Percentiles rank a stretch among this genome's conserved stretches.
phyloP scores from a whole-genome alignment of 75 land plant genomes.

The Adiantum capillusveneris region DNA sequence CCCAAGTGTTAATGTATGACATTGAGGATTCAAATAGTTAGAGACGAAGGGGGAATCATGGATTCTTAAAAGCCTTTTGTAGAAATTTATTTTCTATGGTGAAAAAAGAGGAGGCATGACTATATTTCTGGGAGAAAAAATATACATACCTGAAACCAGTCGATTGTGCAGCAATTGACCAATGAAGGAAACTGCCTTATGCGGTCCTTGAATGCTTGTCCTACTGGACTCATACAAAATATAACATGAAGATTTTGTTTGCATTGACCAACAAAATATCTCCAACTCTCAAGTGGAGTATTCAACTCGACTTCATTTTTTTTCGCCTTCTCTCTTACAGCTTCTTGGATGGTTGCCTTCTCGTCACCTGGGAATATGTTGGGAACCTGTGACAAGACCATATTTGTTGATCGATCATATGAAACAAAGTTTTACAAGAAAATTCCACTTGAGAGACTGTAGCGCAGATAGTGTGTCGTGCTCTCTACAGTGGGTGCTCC shows the following conservation, averaged over 20 bases:
- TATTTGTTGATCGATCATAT: no score
- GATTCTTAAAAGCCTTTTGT: no score
- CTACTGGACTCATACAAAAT: conserved; percentile 45
- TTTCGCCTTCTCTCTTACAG: conserved; percentile 24
- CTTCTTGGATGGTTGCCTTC: conserved; percentile 29
- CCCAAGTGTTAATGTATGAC: no score
- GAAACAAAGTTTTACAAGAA: no score
- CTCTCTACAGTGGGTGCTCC: no score
- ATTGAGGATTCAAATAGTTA: no score
- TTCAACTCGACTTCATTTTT: conserved; percentile 20
- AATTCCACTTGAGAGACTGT: no score
- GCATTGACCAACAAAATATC: conserved; percentile 33
- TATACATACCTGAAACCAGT: conserved; percentile 32
- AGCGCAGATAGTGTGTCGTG: no score
- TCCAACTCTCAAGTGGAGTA: conserved; percentile 30
- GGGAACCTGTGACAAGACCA: conserved; percentile 22
- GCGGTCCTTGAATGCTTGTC: conserved; percentile 38
- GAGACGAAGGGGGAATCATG: no score
- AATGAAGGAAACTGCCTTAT: conserved; percentile 35
- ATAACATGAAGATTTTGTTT: conserved; percentile 33
- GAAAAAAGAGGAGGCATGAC: not conserved
- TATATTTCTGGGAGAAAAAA: not conserved
- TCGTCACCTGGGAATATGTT: conserved; percentile 39
- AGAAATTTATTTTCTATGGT: no score
- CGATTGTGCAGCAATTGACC: conserved; percentile 39